These are phyloP conservation scores for Umbilicaria muhlenbergii DNA, from an alignment of 495 filamentous ascomycete species.

Conservation along the genomic window DNA sequence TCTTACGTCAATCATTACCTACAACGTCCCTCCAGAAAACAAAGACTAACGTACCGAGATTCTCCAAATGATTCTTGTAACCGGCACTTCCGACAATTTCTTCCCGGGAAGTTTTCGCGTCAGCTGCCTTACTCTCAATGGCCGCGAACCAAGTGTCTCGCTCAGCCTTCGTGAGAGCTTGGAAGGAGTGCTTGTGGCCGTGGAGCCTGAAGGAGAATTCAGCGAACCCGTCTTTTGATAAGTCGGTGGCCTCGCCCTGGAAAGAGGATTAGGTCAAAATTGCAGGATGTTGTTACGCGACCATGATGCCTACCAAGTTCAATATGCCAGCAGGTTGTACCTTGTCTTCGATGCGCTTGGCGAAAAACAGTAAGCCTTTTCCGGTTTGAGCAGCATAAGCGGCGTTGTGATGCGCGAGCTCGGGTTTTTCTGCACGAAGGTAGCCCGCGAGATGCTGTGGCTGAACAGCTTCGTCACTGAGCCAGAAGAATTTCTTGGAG, in stretches of 20 bases:
- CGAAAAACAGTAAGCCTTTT: constrained; percentile 87
- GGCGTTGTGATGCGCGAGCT: constrained; percentile 59
- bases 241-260: constrained; percentile 70
- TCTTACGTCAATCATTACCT: no score
- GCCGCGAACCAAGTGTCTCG: constrained; percentile 82
- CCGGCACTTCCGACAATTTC: constrained; percentile 52
- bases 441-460: constrained; percentile 56
- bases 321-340: constrained; percentile 62
- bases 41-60: constrained; percentile 33
- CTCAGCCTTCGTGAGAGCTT: constrained; percentile 54
- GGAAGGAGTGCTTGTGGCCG: constrained; percentile 82
- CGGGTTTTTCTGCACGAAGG: constrained; percentile 76
- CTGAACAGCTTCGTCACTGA: constrained; percentile 67
- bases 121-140: constrained; percentile 56
- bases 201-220: constrained; percentile 75
- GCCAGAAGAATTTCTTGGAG: constrained; percentile 83
- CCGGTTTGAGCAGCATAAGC: constrained; percentile 88
- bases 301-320: constrained; percentile 53
- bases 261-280: constrained; percentile 7
- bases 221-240: constrained; percentile 51
- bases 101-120: constrained; percentile 60
- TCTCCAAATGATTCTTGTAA: constrained; percentile 65
- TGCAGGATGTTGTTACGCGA: background rate
- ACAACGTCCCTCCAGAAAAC: no score
- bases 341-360: constrained; percentile 76